A percentile compares a stretch with the other conserved stretches of the same genome.
phyloP scores from a whole-genome alignment of 257 asterid species.

The Solanum piurae region DNA sequence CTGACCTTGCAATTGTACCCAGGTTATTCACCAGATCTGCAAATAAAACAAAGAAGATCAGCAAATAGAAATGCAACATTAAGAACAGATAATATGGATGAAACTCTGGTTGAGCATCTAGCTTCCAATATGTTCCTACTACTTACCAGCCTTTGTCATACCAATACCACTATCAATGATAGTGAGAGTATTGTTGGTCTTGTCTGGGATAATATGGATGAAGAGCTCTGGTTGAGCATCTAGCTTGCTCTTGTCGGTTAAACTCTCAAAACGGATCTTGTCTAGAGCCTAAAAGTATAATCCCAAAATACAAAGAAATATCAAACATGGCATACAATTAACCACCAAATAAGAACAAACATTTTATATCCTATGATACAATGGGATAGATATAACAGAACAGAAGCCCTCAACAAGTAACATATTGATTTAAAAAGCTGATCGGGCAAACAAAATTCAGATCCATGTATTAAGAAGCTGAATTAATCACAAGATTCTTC shows the following conservation, averaged over 20 bases:
- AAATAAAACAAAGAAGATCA: neutral
- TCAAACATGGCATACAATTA: neutral
- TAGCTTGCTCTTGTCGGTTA: conserved; percentile 53
- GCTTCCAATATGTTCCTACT: conserved; percentile 4
- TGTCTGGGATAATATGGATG: conserved; percentile 49
- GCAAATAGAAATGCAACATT: neutral
- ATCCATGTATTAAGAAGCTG: neutral
- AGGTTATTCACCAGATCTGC: conserved; percentile 50
- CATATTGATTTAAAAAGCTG: neutral
- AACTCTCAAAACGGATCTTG: conserved; percentile 47
- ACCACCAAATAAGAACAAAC: neutral
- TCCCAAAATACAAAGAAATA: neutral
- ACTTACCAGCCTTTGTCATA: conserved; percentile 57
- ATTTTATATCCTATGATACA: too few species aligned
- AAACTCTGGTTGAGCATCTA: conserved; percentile 38
- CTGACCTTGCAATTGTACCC: conserved; percentile 57
- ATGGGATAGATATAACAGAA: neutral
- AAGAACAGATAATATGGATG: conserved; percentile 14
- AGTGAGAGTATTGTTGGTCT: conserved; percentile 32
- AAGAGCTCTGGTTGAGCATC: conserved; percentile 55
- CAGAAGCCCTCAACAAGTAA: neutral
- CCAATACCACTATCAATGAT: conserved; percentile 53
- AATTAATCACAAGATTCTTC: neutral
- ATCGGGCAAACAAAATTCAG: neutral
- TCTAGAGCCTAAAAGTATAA: conserved; percentile 29